These are phyloP conservation scores for Penicillium cinerascens DNA, from an alignment of 495 filamentous ascomycete species.

Conservation along the genomic window DNA sequence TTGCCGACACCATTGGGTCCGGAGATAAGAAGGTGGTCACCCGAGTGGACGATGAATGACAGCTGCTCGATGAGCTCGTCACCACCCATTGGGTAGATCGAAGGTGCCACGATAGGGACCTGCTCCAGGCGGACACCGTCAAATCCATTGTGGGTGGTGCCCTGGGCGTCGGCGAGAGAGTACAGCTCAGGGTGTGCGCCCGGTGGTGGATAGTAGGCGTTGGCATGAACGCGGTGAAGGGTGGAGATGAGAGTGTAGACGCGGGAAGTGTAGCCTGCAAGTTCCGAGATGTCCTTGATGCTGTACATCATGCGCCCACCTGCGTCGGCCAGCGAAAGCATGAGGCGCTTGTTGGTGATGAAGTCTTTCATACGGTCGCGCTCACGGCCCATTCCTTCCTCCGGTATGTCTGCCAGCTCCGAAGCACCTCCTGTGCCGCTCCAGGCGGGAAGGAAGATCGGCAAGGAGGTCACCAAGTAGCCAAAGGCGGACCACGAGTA, in stretches of 20 bases:
- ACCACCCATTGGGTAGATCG: constrained; percentile 73
- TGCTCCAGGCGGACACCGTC: constrained; percentile 92
- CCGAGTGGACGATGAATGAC: constrained; percentile 79
- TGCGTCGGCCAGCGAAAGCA: constrained; percentile 96
- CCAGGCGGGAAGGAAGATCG: constrained; percentile 94
- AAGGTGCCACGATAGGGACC: constrained; percentile 87
- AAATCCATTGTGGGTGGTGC: constrained; percentile 88
- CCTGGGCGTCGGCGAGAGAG: constrained; percentile 85
- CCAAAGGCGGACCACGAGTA: constrained; percentile 98
- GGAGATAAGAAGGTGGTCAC: constrained; percentile 91
- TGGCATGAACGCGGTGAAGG: constrained; percentile 88
- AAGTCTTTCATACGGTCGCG: constrained; percentile 94
- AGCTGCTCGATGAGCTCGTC: constrained; percentile 87
- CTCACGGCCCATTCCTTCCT: constrained; percentile 56
- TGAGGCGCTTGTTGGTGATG: constrained; percentile 97
- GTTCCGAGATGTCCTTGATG: constrained; percentile 92
- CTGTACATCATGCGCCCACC: constrained; percentile 99
- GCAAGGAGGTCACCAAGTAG: constrained; percentile 87
- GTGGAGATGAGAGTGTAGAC: constrained; percentile 95
- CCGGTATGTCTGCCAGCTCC: constrained; percentile 52
- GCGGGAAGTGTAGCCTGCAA: constrained; percentile 93
- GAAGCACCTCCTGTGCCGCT: constrained; percentile 71
- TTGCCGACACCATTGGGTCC: constrained; percentile 96
- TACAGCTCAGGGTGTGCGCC: constrained; percentile 72
- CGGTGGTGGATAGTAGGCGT: constrained; percentile 71